Evolutionary conservation across 2,329 filamentous ascomycete species (phyloP).

Genomic region (Colletotrichum higginsianum): DNA sequence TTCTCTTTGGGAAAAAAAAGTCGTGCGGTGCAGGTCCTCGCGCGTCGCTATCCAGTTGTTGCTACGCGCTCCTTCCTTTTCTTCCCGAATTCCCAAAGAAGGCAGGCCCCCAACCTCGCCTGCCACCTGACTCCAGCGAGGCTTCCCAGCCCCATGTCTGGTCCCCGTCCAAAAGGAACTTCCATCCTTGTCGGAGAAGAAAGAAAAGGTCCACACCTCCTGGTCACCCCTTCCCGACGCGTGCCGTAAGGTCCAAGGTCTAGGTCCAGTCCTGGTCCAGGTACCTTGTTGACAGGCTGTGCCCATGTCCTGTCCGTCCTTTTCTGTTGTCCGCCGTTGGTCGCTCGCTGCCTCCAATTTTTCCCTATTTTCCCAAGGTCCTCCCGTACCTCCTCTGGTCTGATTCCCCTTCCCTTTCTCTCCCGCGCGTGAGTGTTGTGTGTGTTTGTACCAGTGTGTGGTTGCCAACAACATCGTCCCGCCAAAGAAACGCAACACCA

Average conservation of each 20-base stretch:
- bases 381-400: conserved; percentile 27
- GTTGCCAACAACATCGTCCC: conserved; percentile 32
- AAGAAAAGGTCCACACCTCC: conserved; percentile 21
- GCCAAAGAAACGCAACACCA: not conserved
- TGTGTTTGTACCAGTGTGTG: conserved; percentile 23
- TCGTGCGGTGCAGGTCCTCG: conserved; percentile 8
- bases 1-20: conserved; percentile 23
- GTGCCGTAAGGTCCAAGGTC: conserved; percentile 10
- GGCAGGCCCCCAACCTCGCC: conserved; percentile 20
- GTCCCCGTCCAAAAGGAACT: conserved; percentile 21
- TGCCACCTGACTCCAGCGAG: not conserved
- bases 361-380: conserved; percentile 34
- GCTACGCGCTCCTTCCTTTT: conserved; percentile 18
- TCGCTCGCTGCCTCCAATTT: conserved; percentile 32
- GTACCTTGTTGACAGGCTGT: conserved; percentile 35
- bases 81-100: conserved; percentile 16
- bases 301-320: conserved; percentile 36
- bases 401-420: conserved; percentile 24
- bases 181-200: conserved; percentile 24
- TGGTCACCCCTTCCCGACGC: no score
- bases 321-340: not conserved
- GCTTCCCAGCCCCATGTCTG: conserved; percentile 4
- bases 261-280: conserved; percentile 22
- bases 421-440: conserved; percentile 27
- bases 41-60: not conserved